These are phyloP conservation scores for Fusarium sp. DNA, from an alignment of 2,329 filamentous ascomycete species.

Conservation along the genomic window DNA sequence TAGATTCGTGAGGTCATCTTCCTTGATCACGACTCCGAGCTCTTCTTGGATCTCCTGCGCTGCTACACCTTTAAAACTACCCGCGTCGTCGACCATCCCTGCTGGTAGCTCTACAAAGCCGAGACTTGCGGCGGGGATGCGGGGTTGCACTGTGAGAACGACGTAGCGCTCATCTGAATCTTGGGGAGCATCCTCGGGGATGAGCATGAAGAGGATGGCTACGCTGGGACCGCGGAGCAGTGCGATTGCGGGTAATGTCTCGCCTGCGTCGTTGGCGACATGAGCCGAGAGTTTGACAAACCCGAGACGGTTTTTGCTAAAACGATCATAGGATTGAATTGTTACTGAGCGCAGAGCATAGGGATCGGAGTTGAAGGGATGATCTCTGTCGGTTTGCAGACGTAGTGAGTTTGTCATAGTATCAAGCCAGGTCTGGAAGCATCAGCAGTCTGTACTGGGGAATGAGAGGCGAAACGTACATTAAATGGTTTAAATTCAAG, in stretches of 20 bases:
- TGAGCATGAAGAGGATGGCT: conserved; percentile 69
- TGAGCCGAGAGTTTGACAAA: conserved; percentile 68
- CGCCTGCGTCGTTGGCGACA: conserved; percentile 62
- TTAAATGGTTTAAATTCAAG: conserved; percentile 64
- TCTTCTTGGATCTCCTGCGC: conserved; percentile 73
- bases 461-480: conserved; percentile 49
- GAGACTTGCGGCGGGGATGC: conserved; percentile 67
- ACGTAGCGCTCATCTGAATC: conserved; percentile 65
- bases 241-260: conserved; percentile 65
- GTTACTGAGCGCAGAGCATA: conserved; percentile 65
- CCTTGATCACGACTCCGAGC: conserved; percentile 65
- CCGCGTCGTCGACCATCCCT: conserved; percentile 68
- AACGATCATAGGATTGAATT: conserved; percentile 68
- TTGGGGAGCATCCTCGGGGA: conserved; percentile 62
- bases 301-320: conserved; percentile 62
- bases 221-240: conserved; percentile 73
- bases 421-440: conserved; percentile 61
- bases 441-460: neutral
- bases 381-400: conserved; percentile 58
- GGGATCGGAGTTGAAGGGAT: conserved; percentile 67
- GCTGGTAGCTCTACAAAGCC: conserved; percentile 70
- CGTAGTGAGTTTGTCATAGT: conserved; percentile 62
- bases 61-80: conserved; percentile 68
- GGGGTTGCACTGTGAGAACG: conserved; percentile 71
- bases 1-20: conserved; percentile 63